Base-by-base conservation (phyloP, 2,329 filamentous ascomycete species). In the Colletotrichum zoysiae region DNA sequence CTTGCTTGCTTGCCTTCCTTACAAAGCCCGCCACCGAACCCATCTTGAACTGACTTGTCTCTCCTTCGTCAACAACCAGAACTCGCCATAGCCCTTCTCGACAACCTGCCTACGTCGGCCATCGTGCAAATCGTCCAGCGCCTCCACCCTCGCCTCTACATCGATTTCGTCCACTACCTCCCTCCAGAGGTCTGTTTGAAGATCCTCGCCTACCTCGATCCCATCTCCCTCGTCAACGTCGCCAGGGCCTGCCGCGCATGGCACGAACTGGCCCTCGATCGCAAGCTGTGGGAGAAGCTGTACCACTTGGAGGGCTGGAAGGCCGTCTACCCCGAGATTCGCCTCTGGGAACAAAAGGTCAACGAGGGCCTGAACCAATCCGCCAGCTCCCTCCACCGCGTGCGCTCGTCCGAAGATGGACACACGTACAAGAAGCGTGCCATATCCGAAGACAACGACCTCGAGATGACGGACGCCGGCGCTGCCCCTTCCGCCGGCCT, bases 171-270 rank as follows among this genome's bases (percentile, higher is more conserved):
- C 53, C 86, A 90, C 74, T 91, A 94, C 77, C 89, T 99, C 0
- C 96, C 96, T 0, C 90, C 93, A 35, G 96, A 99, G 80, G 93
- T 99, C 77, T 97, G 94, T 73, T 91, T 96, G 56, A 92, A 97
- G 78, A 92, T 98, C 56, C 91, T 99, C 55, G 91, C 92, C 20
- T 96, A 95, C 78, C 90, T 99, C 61, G 93, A 95, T 66, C 92
- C 95, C 0, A 81, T 90, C 38, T 96, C 95, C 0, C 86, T 99
- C 50, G 86, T 98, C 68, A 90, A 89, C 61, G 93, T 95, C 2
- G 94, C 94, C 0, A 88, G 90, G 56, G 90, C 94, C 20, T 98
- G 94, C 46, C 90, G 91, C 58, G 86, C 90, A 74, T 99, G 96
- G 95, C 91, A 95, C 74, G 87, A 89, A 23, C 86, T 96, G 23